Base-by-base conservation (phyloP, 805 yeast genomes). In the Scheffersomyces amazonensis region DNA sequence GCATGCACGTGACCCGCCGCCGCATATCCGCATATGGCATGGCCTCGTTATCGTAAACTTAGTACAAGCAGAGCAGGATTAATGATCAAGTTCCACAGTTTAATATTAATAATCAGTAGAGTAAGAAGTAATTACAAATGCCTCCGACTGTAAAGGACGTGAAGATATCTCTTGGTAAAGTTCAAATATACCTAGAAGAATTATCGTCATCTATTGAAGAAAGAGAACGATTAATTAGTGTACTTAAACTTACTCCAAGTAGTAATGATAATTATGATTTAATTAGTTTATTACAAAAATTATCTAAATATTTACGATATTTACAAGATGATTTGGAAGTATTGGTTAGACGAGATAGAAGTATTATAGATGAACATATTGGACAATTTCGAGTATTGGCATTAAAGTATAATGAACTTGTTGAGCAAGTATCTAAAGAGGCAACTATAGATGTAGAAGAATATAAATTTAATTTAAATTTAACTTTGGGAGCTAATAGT, bases 221-320 rank as follows among this genome's bases (percentile, higher is more conserved):
- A 41, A 47, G 73, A 16, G 48, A 50, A 9, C 45, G 61, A 13
- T 54, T 64, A 30, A 40, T 61, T 3, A 39, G 42, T 5, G 50
- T 57, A 12, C 54, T 69, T 25, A 47, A 56, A 22, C 56, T 68
- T 23, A 50, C 62, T 17, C 75, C 75, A 3, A 64, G 71, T 6
- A 40, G 59, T 11, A 58, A 65, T 30, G 74, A 69, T 40, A 66
- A 64, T 39, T 54, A 53, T 44, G 73, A 66, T 32, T 38, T 69
- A 17, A 55, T 64, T 22, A 54, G 46, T 30, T 48, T 51, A 27
- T 51, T 69, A 32, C 47, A 50, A 20, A 56, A 56, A 41, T 46
- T 58, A 24, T 39, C 48, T 32, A 52, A 64, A 36, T 50, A 53
- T 31, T 48, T 68, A 24, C 49, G 40, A 18, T 64, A 57, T 37